Evolutionary conservation across 1,284 basidiomycete species (phyloP).

Genomic region (Cutaneotrichosporon sp.): DNA sequence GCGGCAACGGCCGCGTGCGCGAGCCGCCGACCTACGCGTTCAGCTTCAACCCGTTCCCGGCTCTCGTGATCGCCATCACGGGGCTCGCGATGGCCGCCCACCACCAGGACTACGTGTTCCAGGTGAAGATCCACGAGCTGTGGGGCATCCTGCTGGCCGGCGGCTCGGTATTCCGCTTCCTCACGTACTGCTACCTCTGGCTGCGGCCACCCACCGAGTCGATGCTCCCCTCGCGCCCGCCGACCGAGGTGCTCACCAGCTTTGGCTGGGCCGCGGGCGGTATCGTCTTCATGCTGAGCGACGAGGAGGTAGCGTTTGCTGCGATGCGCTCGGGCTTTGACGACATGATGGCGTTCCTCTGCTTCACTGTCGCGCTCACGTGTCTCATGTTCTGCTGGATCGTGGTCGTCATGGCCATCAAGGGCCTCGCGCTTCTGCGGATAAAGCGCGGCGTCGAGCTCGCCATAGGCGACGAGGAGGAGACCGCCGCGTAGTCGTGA

Average conservation of each 20-base stretch:
- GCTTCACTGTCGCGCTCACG: slow-evolving; percentile 67
- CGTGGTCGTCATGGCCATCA: slow-evolving; percentile 68
- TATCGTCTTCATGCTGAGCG: slow-evolving; percentile 85
- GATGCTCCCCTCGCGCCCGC: slow-evolving; percentile 84
- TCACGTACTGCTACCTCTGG: slow-evolving; percentile 94
- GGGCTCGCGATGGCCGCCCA: slow-evolving; percentile 95
- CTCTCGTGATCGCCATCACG: slow-evolving; percentile 88
- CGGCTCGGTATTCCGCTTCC: slow-evolving; percentile 60
- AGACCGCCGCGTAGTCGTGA: too few relatives aligned
- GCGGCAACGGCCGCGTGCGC: slow-evolving; percentile 42
- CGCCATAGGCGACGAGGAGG: slow-evolving; percentile 13
- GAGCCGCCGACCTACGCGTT: slow-evolving; percentile 72
- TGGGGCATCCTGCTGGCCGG: slow-evolving; percentile 91
- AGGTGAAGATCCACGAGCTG: slow-evolving; percentile 82
- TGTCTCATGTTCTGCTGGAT: slow-evolving; percentile 81
- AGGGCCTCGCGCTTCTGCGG: slow-evolving; percentile 63
- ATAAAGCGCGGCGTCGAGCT: slow-evolving; percentile 22
- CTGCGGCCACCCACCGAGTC: slow-evolving; percentile 63
- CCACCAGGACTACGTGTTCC: slow-evolving; percentile 70
- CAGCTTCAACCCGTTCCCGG: slow-evolving; percentile 93
- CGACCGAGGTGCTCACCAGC: slow-evolving; percentile 85
- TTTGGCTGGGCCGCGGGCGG: slow-evolving; percentile 86
- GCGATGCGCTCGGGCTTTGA: slow-evolving; percentile 89
- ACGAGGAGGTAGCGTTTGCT: slow-evolving; percentile 85
- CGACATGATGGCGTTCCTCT: slow-evolving; percentile 61